Base-by-base conservation (phyloP, 1,284 basidiomycete genomes). In the Polyporus tsugae region DNA sequence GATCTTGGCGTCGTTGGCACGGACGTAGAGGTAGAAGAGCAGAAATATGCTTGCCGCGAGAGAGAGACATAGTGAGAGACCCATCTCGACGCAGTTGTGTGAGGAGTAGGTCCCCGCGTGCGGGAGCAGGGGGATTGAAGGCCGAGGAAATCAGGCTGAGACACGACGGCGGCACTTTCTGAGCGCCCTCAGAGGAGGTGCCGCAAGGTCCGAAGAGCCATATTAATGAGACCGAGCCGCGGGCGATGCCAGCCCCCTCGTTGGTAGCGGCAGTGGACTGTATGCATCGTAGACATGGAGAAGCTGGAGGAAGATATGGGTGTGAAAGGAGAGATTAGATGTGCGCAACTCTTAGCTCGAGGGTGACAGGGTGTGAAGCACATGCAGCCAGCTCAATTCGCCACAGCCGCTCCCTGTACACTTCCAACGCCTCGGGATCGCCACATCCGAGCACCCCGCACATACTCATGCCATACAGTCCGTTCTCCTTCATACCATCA, bases 1-100 rank as follows among this genome's bases (percentile, higher is more conserved):
- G n/a, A 91, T 78, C 63, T 84, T 84, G 33, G 72, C 78, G 74
- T 90, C 88, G 74, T 91, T 90, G 62, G 80, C 68, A 49, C 79
- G 76, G 29, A 85, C 77, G 75, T 90, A 91, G n/a, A 87, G 67
- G 44, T 76, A 75, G 39, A 75, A 29, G 13, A 78, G 65, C 25
- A 75, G 22, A 6, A 75, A 69, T 25, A 75, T 58, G 38, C 66
- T 63, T 7, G 69, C 38, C 35, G 64, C 62, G 44, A 75, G 52
- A 19, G 67, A 41, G 62, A 70, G 60, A 68, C 68, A 71, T 17
- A 71, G 53, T 22, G 66, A n/a, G 67, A 70, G 29, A 6, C 36
- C 49, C 73, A 72, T 70, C 25, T 59, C 41, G 53, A n/a, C 5
- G 42, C 17, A 33, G 55, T 11, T 22, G 58, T 42, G 38, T 22